Evolutionary conservation across 306 rosid species (phyloP), one percentile per base, ranked within the genome.

Genomic region (Fragaria nilgerrensis): DNA sequence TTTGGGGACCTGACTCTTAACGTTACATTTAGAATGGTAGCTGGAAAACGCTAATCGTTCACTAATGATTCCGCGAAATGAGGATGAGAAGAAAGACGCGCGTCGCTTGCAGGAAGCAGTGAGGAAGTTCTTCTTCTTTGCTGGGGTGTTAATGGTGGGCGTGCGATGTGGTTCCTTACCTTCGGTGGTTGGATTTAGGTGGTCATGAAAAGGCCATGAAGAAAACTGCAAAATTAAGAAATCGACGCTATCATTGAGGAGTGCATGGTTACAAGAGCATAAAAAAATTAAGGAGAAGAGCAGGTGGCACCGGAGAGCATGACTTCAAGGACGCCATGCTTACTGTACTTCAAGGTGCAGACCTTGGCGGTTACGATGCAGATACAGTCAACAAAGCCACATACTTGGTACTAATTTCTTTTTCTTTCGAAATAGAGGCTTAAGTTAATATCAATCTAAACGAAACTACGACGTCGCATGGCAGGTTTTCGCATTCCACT

Each of bases 281-380:
- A 80, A 85, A 45, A 22, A 10, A 7, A n/a, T 25, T 25, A 25
- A 79, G 48, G 63, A 69, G 36, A 34, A 34, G 41, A 20, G 4
- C 1, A 17, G 37, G 11, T 70, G 71, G 62, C 34, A 63, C 55
- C 48, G 67, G n/a, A 8, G 75, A 83, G 4, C 79, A 68, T 13
- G 93, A 90, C 44, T 85, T 88, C 73, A 84, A 88, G 53, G 84
- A 84, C 50, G 78, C 79, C 0, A 53, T n/a, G n/a, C n/a, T n/a
- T n/a, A n/a, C 72, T 0, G 55, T 58, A 1, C 72, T 78, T 48
- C 39, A 79, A 0, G 66, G 64, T 4, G 63, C 39, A 3, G 77
- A 72, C n/a, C 49, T 86, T 61, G 84, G 68, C 3, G 84, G 81
- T 48, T 67, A 68, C 17, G 84, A 85, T n/a, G 75, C 63, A 12